Evolutionary conservation across 2,329 filamentous ascomycete genomes (phyloP).

Genomic region (Penicillium sp.): DNA sequence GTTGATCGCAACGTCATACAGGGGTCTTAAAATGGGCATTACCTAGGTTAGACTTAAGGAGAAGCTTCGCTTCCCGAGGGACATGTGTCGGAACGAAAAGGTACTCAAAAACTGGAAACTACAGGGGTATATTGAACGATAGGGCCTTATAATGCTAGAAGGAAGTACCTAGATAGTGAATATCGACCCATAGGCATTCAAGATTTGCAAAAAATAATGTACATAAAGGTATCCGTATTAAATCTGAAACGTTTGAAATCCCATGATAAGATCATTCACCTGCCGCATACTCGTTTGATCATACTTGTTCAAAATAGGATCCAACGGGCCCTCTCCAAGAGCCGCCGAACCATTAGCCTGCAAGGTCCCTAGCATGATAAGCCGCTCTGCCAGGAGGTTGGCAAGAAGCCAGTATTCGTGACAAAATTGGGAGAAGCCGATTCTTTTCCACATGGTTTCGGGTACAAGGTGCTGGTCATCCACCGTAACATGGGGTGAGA

Average conservation of each 20-base stretch:
- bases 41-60: no score
- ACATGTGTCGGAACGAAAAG: no score
- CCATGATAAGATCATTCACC: constrained; percentile 37
- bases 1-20: neutral
- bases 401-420: constrained; percentile 38
- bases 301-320: constrained; percentile 34
- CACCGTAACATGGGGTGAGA: constrained; percentile 8
- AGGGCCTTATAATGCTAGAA: no score
- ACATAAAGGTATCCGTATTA: neutral
- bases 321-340: constrained; percentile 11
- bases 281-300: constrained; percentile 42
- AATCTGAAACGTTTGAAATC: constrained; percentile 32
- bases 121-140: no score
- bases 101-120: no score
- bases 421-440: constrained; percentile 32
- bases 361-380: constrained; percentile 13
- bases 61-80: no score
- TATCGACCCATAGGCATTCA: no score
- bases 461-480: constrained; percentile 12
- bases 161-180: no score
- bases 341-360: constrained; percentile 2
- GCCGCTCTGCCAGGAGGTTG: constrained; percentile 28
- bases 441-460: constrained; percentile 32
- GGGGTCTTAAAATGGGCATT: no score
- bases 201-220: no score